These are phyloP conservation scores for Canna indica DNA, from an alignment of 176 grass and related monocot species.

Conservation along the genomic window DNA sequence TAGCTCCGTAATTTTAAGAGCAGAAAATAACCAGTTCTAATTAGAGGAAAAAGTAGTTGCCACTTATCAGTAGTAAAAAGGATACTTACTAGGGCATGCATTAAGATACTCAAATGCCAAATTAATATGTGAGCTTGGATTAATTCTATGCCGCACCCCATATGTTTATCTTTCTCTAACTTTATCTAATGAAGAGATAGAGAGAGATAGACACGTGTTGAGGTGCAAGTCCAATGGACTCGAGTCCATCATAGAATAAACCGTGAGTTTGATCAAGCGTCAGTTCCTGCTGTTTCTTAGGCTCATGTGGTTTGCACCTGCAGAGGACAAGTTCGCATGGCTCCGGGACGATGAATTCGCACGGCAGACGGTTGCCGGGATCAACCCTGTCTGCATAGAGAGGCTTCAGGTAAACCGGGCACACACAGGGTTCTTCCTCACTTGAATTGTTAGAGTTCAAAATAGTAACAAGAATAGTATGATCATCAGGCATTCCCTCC, in stretches of 20 bases:
- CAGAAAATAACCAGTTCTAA: background rate
- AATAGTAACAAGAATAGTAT: background rate
- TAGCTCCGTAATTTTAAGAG: background rate
- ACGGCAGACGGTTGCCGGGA: conserved; percentile 73
- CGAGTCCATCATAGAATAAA: too few species aligned
- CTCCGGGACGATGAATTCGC: conserved; percentile 98
- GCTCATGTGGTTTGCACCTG: background rate
- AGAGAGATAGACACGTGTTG: too few species aligned
- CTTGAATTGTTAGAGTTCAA: background rate
- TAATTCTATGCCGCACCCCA: too few species aligned
- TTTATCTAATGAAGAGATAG: too few species aligned
- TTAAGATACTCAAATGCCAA: background rate
- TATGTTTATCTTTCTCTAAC: too few species aligned
- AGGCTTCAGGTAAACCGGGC: conserved; percentile 51
- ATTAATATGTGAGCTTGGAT: background rate
- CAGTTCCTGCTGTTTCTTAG: background rate
- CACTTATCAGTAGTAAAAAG: background rate
- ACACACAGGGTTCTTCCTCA: conserved; percentile 1
- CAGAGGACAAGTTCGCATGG: conserved; percentile 99
- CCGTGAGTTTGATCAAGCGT: background rate
- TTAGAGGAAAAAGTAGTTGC: background rate
- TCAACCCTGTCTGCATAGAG: conserved; percentile 80
- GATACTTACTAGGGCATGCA: background rate
- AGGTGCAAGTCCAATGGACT: too few species aligned
- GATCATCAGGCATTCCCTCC: conserved; percentile 71